A percentile compares a stretch with the other conserved stretches of the same genome.
phyloP scores from a whole-genome alignment of 768 basidiomycete genomes.

The Amanita muscaria region DNA sequence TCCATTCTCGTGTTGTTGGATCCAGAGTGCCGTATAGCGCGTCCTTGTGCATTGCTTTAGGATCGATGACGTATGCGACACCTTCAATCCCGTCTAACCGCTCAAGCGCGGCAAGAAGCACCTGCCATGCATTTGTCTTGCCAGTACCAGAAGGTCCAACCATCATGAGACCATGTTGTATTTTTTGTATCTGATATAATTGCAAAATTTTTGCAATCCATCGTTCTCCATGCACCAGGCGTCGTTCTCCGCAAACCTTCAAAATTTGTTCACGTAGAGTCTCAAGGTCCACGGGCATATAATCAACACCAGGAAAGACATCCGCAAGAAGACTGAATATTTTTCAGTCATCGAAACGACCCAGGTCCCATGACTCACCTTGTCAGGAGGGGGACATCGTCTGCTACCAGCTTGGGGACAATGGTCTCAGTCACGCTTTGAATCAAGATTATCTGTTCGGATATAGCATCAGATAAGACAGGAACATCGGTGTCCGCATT shows the following conservation, averaged over 20 bases:
- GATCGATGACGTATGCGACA: slow-evolving; percentile 93
- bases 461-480: slow-evolving; percentile 59
- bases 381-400: slow-evolving; percentile 90
- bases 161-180: slow-evolving; percentile 99
- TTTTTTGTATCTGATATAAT: slow-evolving; percentile 98
- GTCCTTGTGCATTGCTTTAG: slow-evolving; percentile 99
- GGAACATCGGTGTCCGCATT: slow-evolving; percentile 32
- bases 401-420: slow-evolving; percentile 94
- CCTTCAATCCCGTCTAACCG: slow-evolving; percentile 89
- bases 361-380: slow-evolving; percentile 41
- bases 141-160: slow-evolving; percentile 96
- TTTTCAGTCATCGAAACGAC: neutral
- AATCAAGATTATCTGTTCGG: slow-evolving; percentile 94
- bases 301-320: slow-evolving; percentile 95
- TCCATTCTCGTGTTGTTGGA: slow-evolving; percentile 97
- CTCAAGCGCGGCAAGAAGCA: slow-evolving; percentile 84
- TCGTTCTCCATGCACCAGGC: slow-evolving; percentile 76
- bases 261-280: slow-evolving; percentile 78
- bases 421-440: slow-evolving; percentile 99
- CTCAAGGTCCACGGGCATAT: slow-evolving; percentile 81
- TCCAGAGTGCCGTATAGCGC: slow-evolving; percentile 96
- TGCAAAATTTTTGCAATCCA: slow-evolving; percentile 97
- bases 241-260: slow-evolving; percentile 78
- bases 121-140: slow-evolving; percentile 96
- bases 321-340: slow-evolving; percentile 74